These are phyloP conservation scores for Xylaria sp. DNA, from an alignment of 2,329 filamentous ascomycete species.

Conservation along the genomic window DNA sequence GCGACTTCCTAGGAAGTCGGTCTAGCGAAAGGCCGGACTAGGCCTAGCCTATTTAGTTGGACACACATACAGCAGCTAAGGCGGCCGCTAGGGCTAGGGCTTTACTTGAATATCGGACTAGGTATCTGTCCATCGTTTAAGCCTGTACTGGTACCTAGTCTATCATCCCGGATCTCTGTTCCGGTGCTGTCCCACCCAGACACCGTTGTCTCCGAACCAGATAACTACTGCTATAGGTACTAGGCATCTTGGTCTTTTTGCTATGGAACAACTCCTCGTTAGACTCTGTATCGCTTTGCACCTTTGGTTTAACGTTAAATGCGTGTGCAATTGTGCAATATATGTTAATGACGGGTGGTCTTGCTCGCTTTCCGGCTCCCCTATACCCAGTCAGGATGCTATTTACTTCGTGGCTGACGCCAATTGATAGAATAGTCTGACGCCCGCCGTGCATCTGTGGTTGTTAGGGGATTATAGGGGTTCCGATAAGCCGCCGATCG, in stretches of 20 bases:
- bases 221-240: not conserved
- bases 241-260: not conserved
- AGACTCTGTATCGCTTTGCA: not conserved
- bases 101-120: no score
- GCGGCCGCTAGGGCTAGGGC: no score
- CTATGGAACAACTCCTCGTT: not conserved
- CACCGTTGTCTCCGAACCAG: constrained; percentile 23
- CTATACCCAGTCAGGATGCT: not conserved
- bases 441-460: not conserved
- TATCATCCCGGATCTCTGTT: not conserved
- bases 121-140: no score
- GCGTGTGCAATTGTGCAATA: not conserved
- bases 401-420: not conserved
- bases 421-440: not conserved
- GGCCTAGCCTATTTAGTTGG: no score
- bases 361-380: not conserved
- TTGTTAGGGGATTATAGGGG: not conserved
- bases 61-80: no score
- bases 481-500: not conserved
- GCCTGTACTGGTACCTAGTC: no score
- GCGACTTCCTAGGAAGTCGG: no score
- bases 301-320: not conserved
- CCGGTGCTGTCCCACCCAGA: constrained; percentile 22
- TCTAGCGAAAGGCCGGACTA: no score
- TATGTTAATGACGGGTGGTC: no score